Percentiles rank a stretch among this genome's conserved stretches.
Conservation (phyloP, 2,329 filamentous ascomycete genomes). For the Bipolaris bicolor region DNA sequence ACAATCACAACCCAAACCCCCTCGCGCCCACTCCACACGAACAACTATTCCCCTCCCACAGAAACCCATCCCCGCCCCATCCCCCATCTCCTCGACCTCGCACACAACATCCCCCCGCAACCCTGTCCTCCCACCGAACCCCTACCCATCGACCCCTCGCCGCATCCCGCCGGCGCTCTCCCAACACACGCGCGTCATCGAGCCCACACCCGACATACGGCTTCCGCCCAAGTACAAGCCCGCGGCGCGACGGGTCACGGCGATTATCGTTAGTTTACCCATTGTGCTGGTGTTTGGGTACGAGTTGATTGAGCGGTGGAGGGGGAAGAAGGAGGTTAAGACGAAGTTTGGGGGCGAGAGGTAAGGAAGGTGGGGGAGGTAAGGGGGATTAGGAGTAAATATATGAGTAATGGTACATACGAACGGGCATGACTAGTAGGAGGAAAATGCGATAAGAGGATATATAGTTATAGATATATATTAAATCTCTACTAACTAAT, state of each 20-base stretch:
- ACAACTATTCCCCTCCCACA: constrained; percentile 33
- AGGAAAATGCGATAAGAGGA: background rate
- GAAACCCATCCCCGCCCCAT: constrained; percentile 22
- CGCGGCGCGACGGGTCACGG: constrained; percentile 37
- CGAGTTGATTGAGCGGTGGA: constrained; percentile 40
- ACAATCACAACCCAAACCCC: background rate
- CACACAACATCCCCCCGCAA: constrained; percentile 1
- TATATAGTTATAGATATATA: background rate
- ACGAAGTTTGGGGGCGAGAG: constrained; percentile 19
- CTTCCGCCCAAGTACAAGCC: constrained; percentile 43
- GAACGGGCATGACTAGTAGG: too few relatives aligned
- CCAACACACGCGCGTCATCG: constrained; percentile 22
- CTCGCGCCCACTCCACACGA: background rate
- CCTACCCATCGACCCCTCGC: background rate
- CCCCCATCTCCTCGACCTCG: constrained; percentile 9
- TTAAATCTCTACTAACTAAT: background rate
- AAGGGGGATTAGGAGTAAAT: background rate
- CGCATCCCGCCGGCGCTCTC: constrained; percentile 1
- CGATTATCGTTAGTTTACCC: constrained; percentile 46
- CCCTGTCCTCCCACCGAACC: background rate
- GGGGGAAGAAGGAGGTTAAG: constrained; percentile 23
- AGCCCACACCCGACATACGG: constrained; percentile 27
- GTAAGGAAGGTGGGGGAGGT: background rate
- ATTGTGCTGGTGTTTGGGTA: constrained; percentile 43
- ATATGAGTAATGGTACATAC: background rate